Evolutionary conservation across 2,329 filamentous ascomycete species (phyloP), one percentile per base, ranked within the genome.

Genomic region (Aspergillus sp.): DNA sequence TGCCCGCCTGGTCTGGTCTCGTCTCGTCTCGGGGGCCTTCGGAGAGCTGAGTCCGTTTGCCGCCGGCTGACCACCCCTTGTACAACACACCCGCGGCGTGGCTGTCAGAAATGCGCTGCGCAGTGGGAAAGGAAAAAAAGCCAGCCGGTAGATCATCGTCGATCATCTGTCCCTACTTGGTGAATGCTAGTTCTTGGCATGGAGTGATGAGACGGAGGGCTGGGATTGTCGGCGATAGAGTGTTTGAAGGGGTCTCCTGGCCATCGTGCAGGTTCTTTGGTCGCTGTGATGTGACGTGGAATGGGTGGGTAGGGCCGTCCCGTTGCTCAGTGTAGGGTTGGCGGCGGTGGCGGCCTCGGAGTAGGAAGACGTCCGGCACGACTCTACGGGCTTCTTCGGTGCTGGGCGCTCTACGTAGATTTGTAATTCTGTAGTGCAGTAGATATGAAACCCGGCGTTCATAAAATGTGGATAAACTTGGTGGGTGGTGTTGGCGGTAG

Each of bases 81-180:
- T 30, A 30, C 26, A 30, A 30, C 26, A 30, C 26, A 30, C 26
- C 26, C 26, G 26, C 24, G 40, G 16, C 44, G 32, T 45, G 32
- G 22, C 30, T 30, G 42, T 38, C 35, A n/a, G 14, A 38, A n/a
- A 1, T 47, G 33, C 35, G 8, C 8, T 17, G 26, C 26, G 26
- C 26, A 11, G 8, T 30, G 26, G 26, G 26, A 22, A 20, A 19
- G 22, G 9, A 22, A 42, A 20, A 19, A 42, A 17, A 42, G 40
- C 40, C 32, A 51, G 52, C 43, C 47, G 54, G 56, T 49, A 56
- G 58, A 60, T 60, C 58, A 50, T 49, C 49, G 58, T 59, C 54
- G 58, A 60, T 60, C 58, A 56, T 57, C 49, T 60, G 48, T 48
- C 49, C 41, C 41, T 33, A 38, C 40, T 49, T 47, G 35, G 42